phyloP scores from a whole-genome alignment of 495 filamentous ascomycete genomes.

The Aspergillus homomorphus region DNA sequence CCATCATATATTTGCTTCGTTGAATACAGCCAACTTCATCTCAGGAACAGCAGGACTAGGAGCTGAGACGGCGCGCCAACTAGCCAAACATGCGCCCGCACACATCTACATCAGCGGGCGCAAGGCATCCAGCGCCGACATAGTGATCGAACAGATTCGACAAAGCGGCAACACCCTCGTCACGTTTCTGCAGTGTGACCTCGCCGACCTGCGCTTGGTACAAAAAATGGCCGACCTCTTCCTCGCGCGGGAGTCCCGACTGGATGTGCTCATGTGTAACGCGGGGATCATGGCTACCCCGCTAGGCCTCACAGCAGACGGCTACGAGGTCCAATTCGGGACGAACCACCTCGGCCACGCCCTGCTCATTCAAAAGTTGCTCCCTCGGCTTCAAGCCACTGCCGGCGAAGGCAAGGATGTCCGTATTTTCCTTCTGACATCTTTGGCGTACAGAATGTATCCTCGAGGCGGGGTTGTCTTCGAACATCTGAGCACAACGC shows the following conservation, averaged over 20 bases:
- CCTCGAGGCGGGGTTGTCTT: constrained; percentile 10
- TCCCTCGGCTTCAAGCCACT: constrained; percentile 47
- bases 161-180: constrained; percentile 28
- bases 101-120: constrained; percentile 60
- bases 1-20: neutral
- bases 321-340: constrained; percentile 66
- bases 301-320: constrained; percentile 49
- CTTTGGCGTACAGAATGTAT: constrained; percentile 22
- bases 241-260: constrained; percentile 21
- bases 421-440: constrained; percentile 43
- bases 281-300: constrained; percentile 63
- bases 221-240: constrained; percentile 35
- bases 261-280: constrained; percentile 65
- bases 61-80: constrained; percentile 47
- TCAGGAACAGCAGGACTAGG: constrained; percentile 54
- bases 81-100: constrained; percentile 52
- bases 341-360: constrained; percentile 68
- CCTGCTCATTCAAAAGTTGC: constrained; percentile 56
- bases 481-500: constrained; percentile 11
- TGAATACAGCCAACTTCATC: neutral
- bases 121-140: constrained; percentile 38
- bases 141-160: constrained; percentile 42
- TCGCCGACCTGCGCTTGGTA: constrained; percentile 45
- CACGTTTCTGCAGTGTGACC: constrained; percentile 43
- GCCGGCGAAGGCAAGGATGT: constrained; percentile 8